phyloP scores from a whole-genome alignment of 495 filamentous ascomycete species.

The Tuber magnatum region DNA sequence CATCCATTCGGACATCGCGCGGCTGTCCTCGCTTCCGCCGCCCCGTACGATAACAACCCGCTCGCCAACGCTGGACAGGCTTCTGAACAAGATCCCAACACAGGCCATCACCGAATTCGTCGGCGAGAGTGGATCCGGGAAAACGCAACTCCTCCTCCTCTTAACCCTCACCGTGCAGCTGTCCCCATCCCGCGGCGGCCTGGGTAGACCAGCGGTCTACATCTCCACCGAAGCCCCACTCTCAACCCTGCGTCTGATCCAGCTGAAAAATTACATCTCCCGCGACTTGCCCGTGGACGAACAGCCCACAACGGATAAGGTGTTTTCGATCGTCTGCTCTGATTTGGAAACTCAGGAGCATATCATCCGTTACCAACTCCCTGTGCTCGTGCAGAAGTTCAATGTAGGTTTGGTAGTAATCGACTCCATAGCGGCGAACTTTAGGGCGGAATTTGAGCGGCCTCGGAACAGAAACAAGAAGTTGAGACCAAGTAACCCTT shows the following conservation, averaged over 20 bases:
- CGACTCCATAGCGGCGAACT: slow-evolving; percentile 90
- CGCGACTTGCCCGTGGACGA: slow-evolving; percentile 40
- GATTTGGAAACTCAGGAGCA: slow-evolving; percentile 95
- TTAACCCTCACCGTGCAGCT: slow-evolving; percentile 78
- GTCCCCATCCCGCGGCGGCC: slow-evolving; percentile 53
- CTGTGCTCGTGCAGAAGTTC: slow-evolving; percentile 67
- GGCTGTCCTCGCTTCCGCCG: neutral
- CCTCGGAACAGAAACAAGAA: slow-evolving; percentile 33
- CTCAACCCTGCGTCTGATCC: slow-evolving; percentile 68
- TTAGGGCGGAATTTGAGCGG: slow-evolving; percentile 75
- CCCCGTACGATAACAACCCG: slow-evolving; percentile 66
- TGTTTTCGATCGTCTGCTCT: slow-evolving; percentile 74
- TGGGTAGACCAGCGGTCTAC: slow-evolving; percentile 67
- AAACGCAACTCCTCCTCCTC: slow-evolving; percentile 85
- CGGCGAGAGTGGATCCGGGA: slow-evolving; percentile 90
- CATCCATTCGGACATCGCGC: slow-evolving; percentile 25
- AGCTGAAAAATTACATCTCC: slow-evolving; percentile 66
- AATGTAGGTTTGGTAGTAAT: slow-evolving; percentile 73
- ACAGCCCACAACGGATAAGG: slow-evolving; percentile 46
- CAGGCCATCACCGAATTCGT: slow-evolving; percentile 84
- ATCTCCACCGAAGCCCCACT: slow-evolving; percentile 90
- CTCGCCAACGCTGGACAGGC: slow-evolving; percentile 63
- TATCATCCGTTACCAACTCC: slow-evolving; percentile 84
- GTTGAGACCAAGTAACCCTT: neutral
- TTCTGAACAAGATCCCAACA: slow-evolving; percentile 78